These are phyloP conservation scores for Sanghuangporus baumii DNA, from an alignment of 1,284 basidiomycete species.

Conservation along the genomic window DNA sequence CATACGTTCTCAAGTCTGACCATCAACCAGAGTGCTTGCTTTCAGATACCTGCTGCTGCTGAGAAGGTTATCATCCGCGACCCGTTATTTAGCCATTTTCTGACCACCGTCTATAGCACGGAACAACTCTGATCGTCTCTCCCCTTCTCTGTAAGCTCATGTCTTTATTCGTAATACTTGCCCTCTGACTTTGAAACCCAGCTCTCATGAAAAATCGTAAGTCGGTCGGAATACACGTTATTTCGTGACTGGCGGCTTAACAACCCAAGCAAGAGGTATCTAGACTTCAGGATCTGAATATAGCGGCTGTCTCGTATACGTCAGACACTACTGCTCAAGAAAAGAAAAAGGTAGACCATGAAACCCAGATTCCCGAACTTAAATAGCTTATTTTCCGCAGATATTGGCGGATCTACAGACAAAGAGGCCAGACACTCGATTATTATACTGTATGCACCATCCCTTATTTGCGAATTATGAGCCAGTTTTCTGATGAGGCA, in stretches of 20 bases:
- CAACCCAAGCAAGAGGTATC: constrained; percentile 50
- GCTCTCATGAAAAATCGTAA: constrained; percentile 83
- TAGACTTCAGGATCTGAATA: constrained; percentile 46
- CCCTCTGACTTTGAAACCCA: constrained; percentile 24
- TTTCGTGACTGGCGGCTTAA: not conserved
- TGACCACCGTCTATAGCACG: constrained; percentile 36
- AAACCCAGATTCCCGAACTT: not conserved
- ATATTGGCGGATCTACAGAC: constrained; percentile 59
- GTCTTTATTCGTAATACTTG: not conserved
- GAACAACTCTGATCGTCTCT: constrained; percentile 75
- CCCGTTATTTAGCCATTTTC: not conserved
- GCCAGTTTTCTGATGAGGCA: not conserved
- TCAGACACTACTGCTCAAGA: constrained; percentile 58
- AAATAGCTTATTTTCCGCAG: constrained; percentile 31
- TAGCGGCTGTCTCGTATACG: constrained; percentile 59
- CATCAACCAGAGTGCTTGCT: constrained; percentile 65
- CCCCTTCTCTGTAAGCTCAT: constrained; percentile 61
- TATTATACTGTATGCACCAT: constrained; percentile 64
- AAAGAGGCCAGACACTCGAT: constrained; percentile 50
- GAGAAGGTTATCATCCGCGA: constrained; percentile 40
- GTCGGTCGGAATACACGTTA: constrained; percentile 18
- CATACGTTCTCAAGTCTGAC: not conserved
- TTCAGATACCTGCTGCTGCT: constrained; percentile 79
- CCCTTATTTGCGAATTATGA: not conserved
- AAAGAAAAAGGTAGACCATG: constrained; percentile 41